Evolutionary conservation across 2,329 filamentous ascomycete species (phyloP).

Genomic region (Cercospora brassicicola): DNA sequence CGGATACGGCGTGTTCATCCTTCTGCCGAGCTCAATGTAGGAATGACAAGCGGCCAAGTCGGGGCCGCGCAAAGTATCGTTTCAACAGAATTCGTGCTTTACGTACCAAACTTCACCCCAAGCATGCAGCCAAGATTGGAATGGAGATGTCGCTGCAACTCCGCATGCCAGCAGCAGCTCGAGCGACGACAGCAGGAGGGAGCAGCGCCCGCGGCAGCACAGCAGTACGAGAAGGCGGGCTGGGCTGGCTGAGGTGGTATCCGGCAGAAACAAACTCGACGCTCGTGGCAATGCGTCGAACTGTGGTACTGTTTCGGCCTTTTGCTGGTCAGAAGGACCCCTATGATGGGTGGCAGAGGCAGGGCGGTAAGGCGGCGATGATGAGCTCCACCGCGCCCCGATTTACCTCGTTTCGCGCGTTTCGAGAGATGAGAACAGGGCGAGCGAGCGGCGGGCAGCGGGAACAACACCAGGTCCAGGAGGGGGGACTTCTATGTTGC

Average conservation of each 20-base stretch:
- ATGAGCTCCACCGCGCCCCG: constrained; percentile 4
- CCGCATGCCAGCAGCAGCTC: constrained; percentile 11
- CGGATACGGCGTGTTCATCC: not conserved
- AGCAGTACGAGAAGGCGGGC: not conserved
- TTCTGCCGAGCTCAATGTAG: not conserved
- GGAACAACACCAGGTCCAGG: not conserved
- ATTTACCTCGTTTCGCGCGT: not conserved
- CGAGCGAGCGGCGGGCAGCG: not conserved
- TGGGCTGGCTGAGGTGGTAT: not conserved
- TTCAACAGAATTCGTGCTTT: not conserved
- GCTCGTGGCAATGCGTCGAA: constrained; percentile 4
- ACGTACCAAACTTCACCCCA: not conserved
- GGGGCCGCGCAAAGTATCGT: not conserved
- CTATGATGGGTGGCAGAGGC: not conserved
- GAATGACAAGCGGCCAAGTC: constrained; percentile 12
- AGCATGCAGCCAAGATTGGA: constrained; percentile 1
- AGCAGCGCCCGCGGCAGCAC: not conserved
- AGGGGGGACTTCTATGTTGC: not conserved
- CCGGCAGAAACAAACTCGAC: not conserved
- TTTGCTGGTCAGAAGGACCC: constrained; percentile 1
- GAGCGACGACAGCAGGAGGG: not conserved
- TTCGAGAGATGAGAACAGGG: not conserved
- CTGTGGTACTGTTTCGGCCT: constrained; percentile 6
- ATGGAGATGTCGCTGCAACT: not conserved
- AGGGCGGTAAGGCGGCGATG: not conserved